Conservation (phyloP, 768 basidiomycete genomes). For the Dentipellis fragilis region DNA sequence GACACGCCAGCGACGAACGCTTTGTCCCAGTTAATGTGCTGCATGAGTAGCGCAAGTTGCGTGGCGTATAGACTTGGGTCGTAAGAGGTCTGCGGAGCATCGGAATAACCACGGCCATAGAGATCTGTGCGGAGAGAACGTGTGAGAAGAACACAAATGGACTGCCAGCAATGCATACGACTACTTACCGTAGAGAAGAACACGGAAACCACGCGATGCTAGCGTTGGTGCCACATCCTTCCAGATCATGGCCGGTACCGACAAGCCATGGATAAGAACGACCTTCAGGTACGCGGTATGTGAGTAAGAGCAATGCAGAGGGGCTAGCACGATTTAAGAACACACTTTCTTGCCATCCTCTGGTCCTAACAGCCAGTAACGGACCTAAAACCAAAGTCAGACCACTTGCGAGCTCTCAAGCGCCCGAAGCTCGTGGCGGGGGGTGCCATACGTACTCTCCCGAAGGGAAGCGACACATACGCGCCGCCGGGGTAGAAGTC, state of each 20-base stretch:
- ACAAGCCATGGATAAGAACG: constrained; percentile 69
- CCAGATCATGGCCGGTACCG: constrained; percentile 70
- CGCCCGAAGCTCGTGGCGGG: not conserved
- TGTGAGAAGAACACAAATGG: not conserved
- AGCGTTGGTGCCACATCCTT: constrained; percentile 62
- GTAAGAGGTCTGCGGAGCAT: constrained; percentile 64
- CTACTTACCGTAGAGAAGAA: constrained; percentile 60
- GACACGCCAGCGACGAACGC: constrained; percentile 61
- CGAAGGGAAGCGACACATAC: constrained; percentile 58
- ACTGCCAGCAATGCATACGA: not conserved
- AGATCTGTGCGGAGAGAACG: constrained; percentile 37
- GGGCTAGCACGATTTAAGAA: not conserved
- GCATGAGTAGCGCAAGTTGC: constrained; percentile 78
- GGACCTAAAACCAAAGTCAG: constrained; percentile 31
- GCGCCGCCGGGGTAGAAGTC: constrained; percentile 53
- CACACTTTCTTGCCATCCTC: constrained; percentile 55
- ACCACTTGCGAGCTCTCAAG: not conserved
- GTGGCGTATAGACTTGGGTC: constrained; percentile 55
- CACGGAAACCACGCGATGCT: constrained; percentile 54
- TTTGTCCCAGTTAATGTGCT: constrained; percentile 63
- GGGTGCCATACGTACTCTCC: constrained; percentile 34
- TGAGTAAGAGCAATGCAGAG: not conserved
- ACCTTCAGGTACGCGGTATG: constrained; percentile 32
- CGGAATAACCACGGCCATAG: constrained; percentile 77
- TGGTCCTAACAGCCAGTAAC: constrained; percentile 74